Base-by-base conservation (phyloP, 257 asterid genomes). In the Leonotis leonurus region DNA sequence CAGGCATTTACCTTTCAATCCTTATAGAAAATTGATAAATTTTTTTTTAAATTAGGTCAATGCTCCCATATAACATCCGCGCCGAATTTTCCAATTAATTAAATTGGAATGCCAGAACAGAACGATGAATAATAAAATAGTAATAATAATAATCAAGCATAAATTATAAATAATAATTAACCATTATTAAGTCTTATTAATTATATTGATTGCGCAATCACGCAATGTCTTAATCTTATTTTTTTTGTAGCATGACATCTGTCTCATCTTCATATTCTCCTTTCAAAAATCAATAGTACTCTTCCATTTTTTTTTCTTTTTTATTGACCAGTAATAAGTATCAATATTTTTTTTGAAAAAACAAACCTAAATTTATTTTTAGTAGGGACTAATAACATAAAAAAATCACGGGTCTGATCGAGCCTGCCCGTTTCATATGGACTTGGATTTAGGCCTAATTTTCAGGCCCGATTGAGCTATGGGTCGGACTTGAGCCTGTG, bases 1-100 rank as follows among this genome's bases (percentile, higher is more conserved):
- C 71, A 56, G 8, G 30, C 62, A 58, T 43, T 54, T 21, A n/a
- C 35, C 30, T 61, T 45, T 45, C 56, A 16, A 63, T 8, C 57
- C 26, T 53, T 29, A 55, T 20, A 16, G 5, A 37, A 20, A 54
- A 13, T 4, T 30, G 7, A 5, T 29, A 1, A n/a, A 55, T 14
- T 40, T 3, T 18, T 40, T 55, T 65, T 21, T 6, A 22, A 52
- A 48, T 32, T 50, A 12, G 26, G 73, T 60, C 68, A 60, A 60
- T 50, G 62, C n/a, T 27, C 17, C 62, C 45, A 13, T 50, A 3
- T 25, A 68, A 26, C 12, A 21, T 48, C 18, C 44, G 1, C 26
- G 66, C 54, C 58, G 24, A 22, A 30, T 44, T 22, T 18, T 30
- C 14, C 16, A 17, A 39, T 1, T 9, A n/a, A 46, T 35, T 16